Percentiles rank a stretch among this genome's conserved stretches.
Conservation (phyloP, 139 green algal genomes). For the Chlorella ohadii region DNA sequence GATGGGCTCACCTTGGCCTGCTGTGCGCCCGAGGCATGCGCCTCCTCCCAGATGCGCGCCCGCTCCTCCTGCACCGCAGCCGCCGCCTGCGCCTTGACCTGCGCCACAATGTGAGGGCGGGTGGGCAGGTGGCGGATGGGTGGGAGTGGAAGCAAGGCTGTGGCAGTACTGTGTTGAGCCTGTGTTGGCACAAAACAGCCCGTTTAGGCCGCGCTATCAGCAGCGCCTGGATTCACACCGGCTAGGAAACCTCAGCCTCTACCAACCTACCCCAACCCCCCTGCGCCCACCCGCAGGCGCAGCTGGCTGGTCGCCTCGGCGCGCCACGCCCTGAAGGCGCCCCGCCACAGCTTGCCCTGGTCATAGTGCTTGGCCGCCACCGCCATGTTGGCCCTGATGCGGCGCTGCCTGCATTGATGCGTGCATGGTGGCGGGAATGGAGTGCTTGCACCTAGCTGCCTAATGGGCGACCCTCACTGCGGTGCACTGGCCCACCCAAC, state of each 20-base stretch:
- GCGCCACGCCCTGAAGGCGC: slow-evolving; percentile 16
- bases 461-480: no score
- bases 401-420: slow-evolving; percentile 1
- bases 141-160: no score
- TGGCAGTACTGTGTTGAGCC: no score
- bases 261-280: no score
- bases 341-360: neutral
- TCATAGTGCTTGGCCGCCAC: slow-evolving; percentile 10
- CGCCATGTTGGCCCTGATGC: neutral
- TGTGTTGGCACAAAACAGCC: no score
- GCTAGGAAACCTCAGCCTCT: no score
- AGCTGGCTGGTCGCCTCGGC: neutral
- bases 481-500: no score
- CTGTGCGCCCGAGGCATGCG: neutral
- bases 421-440: no score
- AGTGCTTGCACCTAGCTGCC: no score
- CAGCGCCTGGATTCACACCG: no score
- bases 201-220: no score
- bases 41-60: neutral
- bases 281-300: neutral
- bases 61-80: neutral
- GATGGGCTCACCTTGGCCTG: neutral
- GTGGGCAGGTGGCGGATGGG: no score
- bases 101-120: neutral
- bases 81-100: slow-evolving; percentile 11